Evolutionary conservation across 1,284 basidiomycete genomes (phyloP), one percentile per base, ranked within the genome.

Genomic region (Pseudozyma thailandica): DNA sequence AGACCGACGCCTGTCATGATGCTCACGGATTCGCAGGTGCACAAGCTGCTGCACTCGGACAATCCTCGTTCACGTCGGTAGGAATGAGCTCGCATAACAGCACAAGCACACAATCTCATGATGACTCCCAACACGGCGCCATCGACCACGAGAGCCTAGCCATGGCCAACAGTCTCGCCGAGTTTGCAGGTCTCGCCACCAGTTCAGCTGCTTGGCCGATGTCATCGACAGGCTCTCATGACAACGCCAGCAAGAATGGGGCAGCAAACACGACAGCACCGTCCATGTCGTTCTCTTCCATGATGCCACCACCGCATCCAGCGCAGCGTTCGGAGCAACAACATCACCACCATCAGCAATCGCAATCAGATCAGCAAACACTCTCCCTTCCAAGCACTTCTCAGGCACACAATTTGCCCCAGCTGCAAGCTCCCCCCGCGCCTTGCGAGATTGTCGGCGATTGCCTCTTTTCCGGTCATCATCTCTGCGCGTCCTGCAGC

Each of bases 381-480:
- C 44, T 35, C 15, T 21, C 26, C 27, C 18, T 38, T 28, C 18
- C 47, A 10, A 28, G 21, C 41, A 23, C 49, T 18, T 9, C 38
- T 3, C 42, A 43, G 8, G 23, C 30, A 8, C 31, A 16, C 6
- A 26, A 43, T 26, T 26, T 46, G 23, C 33, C 46, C 12, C 27
- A 44, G 8, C 39, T 57, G 7, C 61, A 44, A 16, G 18, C 42
- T 2, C 39, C 53, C 2, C 3, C 23, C 3, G 37, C 46, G 5
- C 50, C 65, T 2, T 69, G 65, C 38, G 65, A 69, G 50, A 69
- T 69, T 9, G 59, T 69, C 12, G 65, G 65, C 21, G 65, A 69
- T 43, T 69, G 65, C 23, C 65, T 69, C 42, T 69, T 69, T 30
- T 69, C 59, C 2, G 65, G 65, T 8, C 58, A 54, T 15, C 50